These are phyloP conservation scores for Vickermania ingenoplastis DNA, from an alignment of 208 protist genomes.

Conservation along the genomic window DNA sequence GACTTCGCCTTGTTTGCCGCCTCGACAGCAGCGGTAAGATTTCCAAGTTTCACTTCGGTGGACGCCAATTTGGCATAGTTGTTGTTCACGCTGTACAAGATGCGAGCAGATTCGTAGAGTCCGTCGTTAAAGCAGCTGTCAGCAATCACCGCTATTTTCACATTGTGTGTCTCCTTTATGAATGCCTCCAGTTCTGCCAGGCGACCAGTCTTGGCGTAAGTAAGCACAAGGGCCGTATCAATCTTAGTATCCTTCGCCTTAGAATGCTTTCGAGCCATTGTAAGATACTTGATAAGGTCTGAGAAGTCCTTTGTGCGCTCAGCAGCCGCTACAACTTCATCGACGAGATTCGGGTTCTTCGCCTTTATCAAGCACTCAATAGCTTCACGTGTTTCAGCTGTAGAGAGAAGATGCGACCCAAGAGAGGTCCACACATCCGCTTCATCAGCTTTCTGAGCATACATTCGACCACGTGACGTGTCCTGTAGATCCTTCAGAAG, in stretches of 20 bases:
- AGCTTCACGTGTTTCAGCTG: slow-evolving; percentile 87
- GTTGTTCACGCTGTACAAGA: slow-evolving; percentile 95
- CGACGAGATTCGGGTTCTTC: slow-evolving; percentile 91
- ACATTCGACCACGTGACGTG: slow-evolving; percentile 93
- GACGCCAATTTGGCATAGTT: slow-evolving; percentile 95
- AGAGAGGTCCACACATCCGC: slow-evolving; percentile 94
- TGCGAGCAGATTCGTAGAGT: slow-evolving; percentile 97
- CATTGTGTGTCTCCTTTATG: slow-evolving; percentile 95
- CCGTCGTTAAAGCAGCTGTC: slow-evolving; percentile 97
- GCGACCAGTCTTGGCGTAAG: slow-evolving; percentile 94
- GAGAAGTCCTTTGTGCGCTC: slow-evolving; percentile 90
- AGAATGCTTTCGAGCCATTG: slow-evolving; percentile 94
- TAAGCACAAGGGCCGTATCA: slow-evolving; percentile 98
- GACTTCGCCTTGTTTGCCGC: slow-evolving; percentile 98
- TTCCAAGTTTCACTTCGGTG: slow-evolving; percentile 94
- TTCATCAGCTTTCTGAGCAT: slow-evolving; percentile 90
- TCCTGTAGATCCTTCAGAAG: slow-evolving; percentile 94
- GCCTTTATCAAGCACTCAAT: slow-evolving; percentile 98
- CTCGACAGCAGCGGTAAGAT: slow-evolving; percentile 95
- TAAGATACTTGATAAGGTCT: slow-evolving; percentile 97
- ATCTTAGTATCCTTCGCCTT: slow-evolving; percentile 87
- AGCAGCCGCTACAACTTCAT: slow-evolving; percentile 89
- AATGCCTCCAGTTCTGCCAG: slow-evolving; percentile 99
- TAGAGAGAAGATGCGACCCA: slow-evolving; percentile 91
- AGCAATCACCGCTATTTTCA: slow-evolving; percentile 93